These are phyloP conservation scores for Aciculosporium take DNA, from an alignment of 2,329 filamentous ascomycete genomes.

Conservation along the genomic window DNA sequence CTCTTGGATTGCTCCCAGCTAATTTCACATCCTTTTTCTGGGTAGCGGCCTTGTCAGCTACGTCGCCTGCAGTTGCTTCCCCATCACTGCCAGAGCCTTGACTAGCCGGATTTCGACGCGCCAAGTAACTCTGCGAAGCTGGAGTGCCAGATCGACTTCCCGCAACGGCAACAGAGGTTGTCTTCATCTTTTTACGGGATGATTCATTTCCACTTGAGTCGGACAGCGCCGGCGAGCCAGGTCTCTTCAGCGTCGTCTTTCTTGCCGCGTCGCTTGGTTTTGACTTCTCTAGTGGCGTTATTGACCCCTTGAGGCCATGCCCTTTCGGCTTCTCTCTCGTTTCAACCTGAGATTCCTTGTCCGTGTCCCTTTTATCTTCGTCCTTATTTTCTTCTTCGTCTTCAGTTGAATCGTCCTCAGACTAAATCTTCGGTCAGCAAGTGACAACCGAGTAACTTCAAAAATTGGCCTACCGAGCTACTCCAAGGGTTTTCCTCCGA, in stretches of 20 bases:
- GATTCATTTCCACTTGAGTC: slow-evolving; percentile 90
- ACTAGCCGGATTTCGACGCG: slow-evolving; percentile 28
- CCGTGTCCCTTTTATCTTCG: slow-evolving; percentile 49
- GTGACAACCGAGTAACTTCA: too few relatives aligned
- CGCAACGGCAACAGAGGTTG: slow-evolving; percentile 35
- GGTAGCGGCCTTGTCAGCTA: slow-evolving; percentile 38
- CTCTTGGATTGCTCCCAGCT: slow-evolving; percentile 29
- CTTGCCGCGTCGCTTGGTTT: slow-evolving; percentile 25
- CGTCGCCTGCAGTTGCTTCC: slow-evolving; percentile 55
- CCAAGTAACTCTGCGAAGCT: slow-evolving; percentile 25
- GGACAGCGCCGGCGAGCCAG: slow-evolving; percentile 74
- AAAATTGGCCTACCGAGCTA: slow-evolving; percentile 19
- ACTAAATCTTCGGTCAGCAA: slow-evolving; percentile 20
- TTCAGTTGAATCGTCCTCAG: slow-evolving; percentile 31
- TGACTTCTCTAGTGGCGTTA: slow-evolving; percentile 35
- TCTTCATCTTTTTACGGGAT: slow-evolving; percentile 62
- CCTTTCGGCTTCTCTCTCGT: slow-evolving; percentile 38
- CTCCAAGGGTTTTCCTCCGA: slow-evolving; percentile 30
- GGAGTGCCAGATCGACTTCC: slow-evolving; percentile 44
- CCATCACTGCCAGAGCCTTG: slow-evolving; percentile 56
- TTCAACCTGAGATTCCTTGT: slow-evolving; percentile 39
- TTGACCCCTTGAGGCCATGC: slow-evolving; percentile 55
- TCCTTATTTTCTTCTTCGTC: slow-evolving; percentile 33
- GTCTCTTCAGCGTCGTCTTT: slow-evolving; percentile 58
- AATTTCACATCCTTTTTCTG: slow-evolving; percentile 44